Evolutionary conservation across 1,139 yeast genomes (phyloP).

Genomic region (Yamadazyma buinensis): DNA sequence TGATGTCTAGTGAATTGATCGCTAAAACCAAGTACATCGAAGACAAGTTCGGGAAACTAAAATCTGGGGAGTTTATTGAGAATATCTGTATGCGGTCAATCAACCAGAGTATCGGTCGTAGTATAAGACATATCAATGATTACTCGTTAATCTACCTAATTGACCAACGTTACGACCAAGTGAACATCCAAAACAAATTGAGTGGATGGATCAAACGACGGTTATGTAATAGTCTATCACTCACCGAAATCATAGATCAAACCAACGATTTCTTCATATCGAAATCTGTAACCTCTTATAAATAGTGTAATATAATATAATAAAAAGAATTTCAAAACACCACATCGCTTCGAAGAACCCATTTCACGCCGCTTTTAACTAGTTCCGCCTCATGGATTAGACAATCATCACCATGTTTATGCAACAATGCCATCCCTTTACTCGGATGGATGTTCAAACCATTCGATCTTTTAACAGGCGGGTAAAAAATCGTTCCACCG

Average conservation of each 20-base stretch:
- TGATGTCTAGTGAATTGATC: slow-evolving; percentile 76
- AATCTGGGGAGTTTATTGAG: slow-evolving; percentile 67
- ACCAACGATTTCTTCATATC: slow-evolving; percentile 24
- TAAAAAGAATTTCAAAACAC: slow-evolving; percentile 22
- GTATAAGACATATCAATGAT: slow-evolving; percentile 81
- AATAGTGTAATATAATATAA: no score
- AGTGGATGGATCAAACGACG: slow-evolving; percentile 75
- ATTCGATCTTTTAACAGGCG: slow-evolving; percentile 18
- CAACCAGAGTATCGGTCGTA: slow-evolving; percentile 90
- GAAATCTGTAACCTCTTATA: slow-evolving; percentile 7
- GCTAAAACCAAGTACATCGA: slow-evolving; percentile 71
- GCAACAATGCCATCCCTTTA: slow-evolving; percentile 59
- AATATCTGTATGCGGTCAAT: slow-evolving; percentile 89
- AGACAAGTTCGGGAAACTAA: slow-evolving; percentile 44
- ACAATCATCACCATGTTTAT: slow-evolving; percentile 68
- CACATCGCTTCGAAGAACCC: slow-evolving; percentile 65
- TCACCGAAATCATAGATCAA: slow-evolving; percentile 15
- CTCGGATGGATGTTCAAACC: slow-evolving; percentile 43
- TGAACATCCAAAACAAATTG: slow-evolving; percentile 55
- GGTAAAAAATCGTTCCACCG: slow-evolving; percentile 61
- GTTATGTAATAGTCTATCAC: slow-evolving; percentile 10
- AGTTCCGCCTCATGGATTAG: slow-evolving; percentile 56
- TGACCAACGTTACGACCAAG: slow-evolving; percentile 56
- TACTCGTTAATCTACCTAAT: slow-evolving; percentile 72
- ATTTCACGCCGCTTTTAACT: slow-evolving; percentile 53